Percentiles rank a stretch among this genome's conserved stretches.
These are phyloP conservation scores for Pseudocercospora pini-densiflorae DNA, from an alignment of 2,329 filamentous ascomycete species.

Conservation along the genomic window DNA sequence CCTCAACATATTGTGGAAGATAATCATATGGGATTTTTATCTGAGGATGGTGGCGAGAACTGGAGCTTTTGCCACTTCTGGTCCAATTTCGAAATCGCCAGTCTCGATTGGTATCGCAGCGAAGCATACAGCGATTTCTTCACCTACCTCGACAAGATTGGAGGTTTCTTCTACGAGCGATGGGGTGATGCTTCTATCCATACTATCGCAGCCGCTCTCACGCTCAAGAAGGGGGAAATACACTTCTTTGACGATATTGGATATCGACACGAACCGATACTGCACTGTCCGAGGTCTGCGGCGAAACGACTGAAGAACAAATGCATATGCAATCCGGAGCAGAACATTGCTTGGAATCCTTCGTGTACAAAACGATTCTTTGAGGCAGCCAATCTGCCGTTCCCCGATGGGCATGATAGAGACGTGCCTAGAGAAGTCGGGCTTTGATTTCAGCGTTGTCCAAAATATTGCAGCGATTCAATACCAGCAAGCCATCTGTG, in stretches of 20 bases:
- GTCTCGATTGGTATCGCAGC: conserved; percentile 54
- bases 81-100: conserved; percentile 60
- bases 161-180: conserved; percentile 55
- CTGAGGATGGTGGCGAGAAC: conserved; percentile 38
- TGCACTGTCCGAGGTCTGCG: not conserved
- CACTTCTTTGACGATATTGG: conserved; percentile 12
- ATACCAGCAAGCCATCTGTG: not conserved
- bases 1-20: conserved; percentile 2
- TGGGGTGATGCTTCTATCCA: conserved; percentile 10
- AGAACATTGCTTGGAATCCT: conserved; percentile 4
- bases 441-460: not conserved
- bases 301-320: not conserved
- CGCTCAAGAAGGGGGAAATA: conserved; percentile 8
- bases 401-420: not conserved
- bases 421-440: conserved; percentile 2
- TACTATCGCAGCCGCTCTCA: conserved; percentile 6
- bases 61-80: conserved; percentile 59
- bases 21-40: conserved; percentile 1
- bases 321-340: not conserved
- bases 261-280: not conserved
- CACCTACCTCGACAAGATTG: conserved; percentile 54
- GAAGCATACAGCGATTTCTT: conserved; percentile 55
- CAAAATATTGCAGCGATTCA: not conserved
- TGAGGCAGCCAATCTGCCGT: not conserved
- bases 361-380: conserved; percentile 11